phyloP scores from a whole-genome alignment of 306 rosid genomes.

The Boehmeria nivea region DNA sequence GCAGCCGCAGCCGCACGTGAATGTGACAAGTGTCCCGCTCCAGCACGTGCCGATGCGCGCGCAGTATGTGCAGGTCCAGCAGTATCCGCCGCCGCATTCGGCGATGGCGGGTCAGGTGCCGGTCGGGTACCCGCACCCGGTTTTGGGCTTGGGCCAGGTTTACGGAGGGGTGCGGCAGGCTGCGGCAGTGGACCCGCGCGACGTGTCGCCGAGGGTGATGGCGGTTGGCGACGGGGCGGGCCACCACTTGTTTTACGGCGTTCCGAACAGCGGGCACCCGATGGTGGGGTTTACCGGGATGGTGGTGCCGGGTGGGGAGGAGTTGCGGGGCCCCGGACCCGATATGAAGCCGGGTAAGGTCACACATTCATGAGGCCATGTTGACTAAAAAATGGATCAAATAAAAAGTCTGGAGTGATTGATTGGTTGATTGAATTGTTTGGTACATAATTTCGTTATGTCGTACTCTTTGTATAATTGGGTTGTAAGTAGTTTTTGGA shows the following conservation, averaged over 20 bases:
- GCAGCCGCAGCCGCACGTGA: conserved; percentile 21
- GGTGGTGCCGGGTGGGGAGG: conserved; percentile 42
- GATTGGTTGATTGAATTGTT: conserved; percentile 6
- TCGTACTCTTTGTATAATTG: neutral
- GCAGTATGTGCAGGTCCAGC: conserved; percentile 49
- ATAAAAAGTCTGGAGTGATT: neutral
- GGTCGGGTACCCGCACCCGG: conserved; percentile 39
- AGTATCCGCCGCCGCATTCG: conserved; percentile 17
- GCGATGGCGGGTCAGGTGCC: neutral
- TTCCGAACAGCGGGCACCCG: conserved; percentile 2
- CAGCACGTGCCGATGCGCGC: conserved; percentile 35
- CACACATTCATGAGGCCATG: conserved; percentile 16
- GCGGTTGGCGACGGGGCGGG: conserved; percentile 37
- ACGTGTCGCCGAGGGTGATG: conserved; percentile 18
- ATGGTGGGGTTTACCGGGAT: conserved; percentile 29
- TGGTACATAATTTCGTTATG: conserved; percentile 1
- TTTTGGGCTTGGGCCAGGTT: conserved; percentile 44
- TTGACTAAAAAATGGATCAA: neutral
- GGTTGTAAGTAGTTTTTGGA: neutral
- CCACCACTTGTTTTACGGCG: conserved; percentile 53
- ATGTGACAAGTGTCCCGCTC: too few species aligned
- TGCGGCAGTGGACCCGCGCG: conserved; percentile 34
- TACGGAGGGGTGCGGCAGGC: conserved; percentile 47
- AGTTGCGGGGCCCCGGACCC: conserved; percentile 39
- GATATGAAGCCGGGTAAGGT: conserved; percentile 43